Evolutionary conservation across 805 yeast species (phyloP).

Genomic region (Cyberlindnera sargentensis): DNA sequence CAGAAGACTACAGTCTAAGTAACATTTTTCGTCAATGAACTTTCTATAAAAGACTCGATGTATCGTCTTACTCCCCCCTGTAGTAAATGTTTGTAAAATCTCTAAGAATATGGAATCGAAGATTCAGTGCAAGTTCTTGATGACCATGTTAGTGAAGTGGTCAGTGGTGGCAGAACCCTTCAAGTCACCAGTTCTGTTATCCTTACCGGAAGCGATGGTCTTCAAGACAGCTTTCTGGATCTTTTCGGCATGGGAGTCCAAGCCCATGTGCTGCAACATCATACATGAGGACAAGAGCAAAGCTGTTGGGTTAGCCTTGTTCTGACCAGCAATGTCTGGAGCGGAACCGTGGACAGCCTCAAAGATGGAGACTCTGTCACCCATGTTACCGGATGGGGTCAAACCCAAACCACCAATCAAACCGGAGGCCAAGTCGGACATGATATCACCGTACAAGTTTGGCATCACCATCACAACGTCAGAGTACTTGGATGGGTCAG

Average conservation of each 20-base stretch:
- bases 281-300: conserved; percentile 89
- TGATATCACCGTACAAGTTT: conserved; percentile 97
- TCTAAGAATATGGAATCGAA: no score
- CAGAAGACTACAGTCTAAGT: not conserved
- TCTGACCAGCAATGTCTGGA: conserved; percentile 98
- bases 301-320: conserved; percentile 98
- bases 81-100: no score
- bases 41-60: no score
- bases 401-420: conserved; percentile 97
- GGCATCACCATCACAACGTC: conserved; percentile 95
- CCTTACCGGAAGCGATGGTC: conserved; percentile 93
- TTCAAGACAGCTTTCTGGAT: conserved; percentile 80
- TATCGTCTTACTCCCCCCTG: no score
- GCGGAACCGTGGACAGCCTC: conserved; percentile 99
- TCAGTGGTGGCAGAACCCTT: conserved; percentile 86
- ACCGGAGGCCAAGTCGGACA: conserved; percentile 97
- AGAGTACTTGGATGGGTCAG: conserved; percentile 80
- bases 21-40: not conserved
- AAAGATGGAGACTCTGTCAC: conserved; percentile 94
- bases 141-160: conserved; percentile 89
- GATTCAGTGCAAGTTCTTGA: conserved; percentile 35
- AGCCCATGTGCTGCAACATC: conserved; percentile 99
- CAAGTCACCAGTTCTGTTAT: conserved; percentile 94
- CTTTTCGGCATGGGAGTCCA: conserved; percentile 70
- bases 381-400: conserved; percentile 99